Conservation (phyloP, 2,329 filamentous ascomycete species). For the Botrytis medusae region DNA sequence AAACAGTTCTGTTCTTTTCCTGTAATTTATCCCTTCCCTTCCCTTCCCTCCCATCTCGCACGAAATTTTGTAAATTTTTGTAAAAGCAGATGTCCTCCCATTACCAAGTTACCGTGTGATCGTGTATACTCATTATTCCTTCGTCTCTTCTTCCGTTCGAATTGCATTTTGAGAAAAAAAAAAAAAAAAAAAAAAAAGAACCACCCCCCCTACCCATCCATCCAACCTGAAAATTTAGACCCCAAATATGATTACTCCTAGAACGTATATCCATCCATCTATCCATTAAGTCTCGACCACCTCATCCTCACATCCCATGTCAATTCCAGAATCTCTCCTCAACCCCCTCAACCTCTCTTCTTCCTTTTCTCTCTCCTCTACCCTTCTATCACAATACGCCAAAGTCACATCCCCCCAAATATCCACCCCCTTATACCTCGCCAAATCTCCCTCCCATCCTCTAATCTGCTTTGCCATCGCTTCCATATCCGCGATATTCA, state of each 20-base stretch:
- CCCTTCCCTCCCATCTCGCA: no score
- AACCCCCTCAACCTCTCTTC: not conserved
- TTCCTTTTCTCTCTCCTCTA: not conserved
- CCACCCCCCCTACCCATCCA: no score
- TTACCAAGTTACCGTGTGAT: not conserved
- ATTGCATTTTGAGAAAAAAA: not conserved
- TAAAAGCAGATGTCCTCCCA: not conserved
- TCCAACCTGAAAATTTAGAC: not conserved
- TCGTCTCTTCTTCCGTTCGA: not conserved
- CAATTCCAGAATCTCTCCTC: not conserved
- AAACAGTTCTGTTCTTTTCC: not conserved
- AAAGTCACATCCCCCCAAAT: conserved; percentile 42
- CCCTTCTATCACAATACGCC: conserved; percentile 27
- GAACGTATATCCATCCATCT: not conserved
- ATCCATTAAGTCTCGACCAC: not conserved
- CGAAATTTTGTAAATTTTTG: not conserved
- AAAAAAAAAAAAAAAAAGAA: no score
- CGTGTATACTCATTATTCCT: not conserved
- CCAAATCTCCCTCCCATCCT: conserved; percentile 48
- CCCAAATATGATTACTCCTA: not conserved
- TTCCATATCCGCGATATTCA: conserved; percentile 44
- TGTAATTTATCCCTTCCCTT: not conserved
- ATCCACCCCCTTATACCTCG: conserved; percentile 46
- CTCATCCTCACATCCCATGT: not conserved
- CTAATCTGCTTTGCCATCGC: conserved; percentile 46